A percentile compares a stretch with the other conserved stretches of the same genome.
These are phyloP conservation scores for Onygenales sp. DNA, from an alignment of 2,329 filamentous ascomycete species.

Conservation along the genomic window DNA sequence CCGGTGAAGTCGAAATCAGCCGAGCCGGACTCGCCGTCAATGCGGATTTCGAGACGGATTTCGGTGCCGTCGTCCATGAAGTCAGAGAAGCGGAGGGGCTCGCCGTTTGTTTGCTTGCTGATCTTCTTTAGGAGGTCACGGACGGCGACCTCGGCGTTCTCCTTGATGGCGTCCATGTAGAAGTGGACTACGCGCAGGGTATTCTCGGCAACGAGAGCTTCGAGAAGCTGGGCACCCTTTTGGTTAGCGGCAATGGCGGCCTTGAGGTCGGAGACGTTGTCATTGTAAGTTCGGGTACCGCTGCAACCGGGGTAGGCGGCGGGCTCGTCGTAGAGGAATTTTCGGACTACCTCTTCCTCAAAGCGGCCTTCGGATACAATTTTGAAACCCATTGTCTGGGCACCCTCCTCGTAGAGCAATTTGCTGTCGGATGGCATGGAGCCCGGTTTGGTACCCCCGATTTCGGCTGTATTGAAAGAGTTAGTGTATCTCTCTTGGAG, in stretches of 20 bases:
- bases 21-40: constrained; percentile 63
- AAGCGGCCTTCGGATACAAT: constrained; percentile 68
- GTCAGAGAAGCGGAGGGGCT: constrained; percentile 64
- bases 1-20: constrained; percentile 71
- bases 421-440: constrained; percentile 61
- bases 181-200: constrained; percentile 67
- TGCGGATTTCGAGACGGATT: constrained; percentile 64
- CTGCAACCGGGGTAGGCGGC: constrained; percentile 66
- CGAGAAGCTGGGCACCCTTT: constrained; percentile 72
- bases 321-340: constrained; percentile 63
- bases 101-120: constrained; percentile 58
- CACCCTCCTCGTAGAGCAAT: constrained; percentile 39
- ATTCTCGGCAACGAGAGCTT: constrained; percentile 67
- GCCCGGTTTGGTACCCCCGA: constrained; percentile 71
- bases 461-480: constrained; percentile 43
- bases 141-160: constrained; percentile 69
- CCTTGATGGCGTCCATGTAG: constrained; percentile 76
- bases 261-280: constrained; percentile 80
- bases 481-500: too few relatives aligned
- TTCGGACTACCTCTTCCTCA: constrained; percentile 64
- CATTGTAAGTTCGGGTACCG: constrained; percentile 66
- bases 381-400: constrained; percentile 41
- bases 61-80: constrained; percentile 83
- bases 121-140: constrained; percentile 58
- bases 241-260: constrained; percentile 81